These are phyloP conservation scores for Eucalyptus grandis DNA, from an alignment of 345 rosid genomes.

Conservation along the genomic window DNA sequence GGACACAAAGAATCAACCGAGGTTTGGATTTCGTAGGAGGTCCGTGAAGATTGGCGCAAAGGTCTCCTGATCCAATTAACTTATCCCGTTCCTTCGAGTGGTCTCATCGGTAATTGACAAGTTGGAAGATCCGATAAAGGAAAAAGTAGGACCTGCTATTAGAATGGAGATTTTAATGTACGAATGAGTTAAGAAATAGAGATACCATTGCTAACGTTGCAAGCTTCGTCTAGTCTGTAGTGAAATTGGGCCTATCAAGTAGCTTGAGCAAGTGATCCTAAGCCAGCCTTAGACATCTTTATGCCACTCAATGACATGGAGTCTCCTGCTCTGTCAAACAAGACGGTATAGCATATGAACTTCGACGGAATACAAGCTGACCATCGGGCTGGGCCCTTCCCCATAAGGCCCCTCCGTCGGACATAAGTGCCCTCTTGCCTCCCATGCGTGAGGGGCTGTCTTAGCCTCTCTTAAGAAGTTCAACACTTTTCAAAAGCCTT, in stretches of 20 bases:
- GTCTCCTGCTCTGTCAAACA: too few species aligned
- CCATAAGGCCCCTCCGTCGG: too few species aligned
- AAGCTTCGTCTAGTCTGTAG: not conserved
- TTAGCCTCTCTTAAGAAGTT: too few species aligned
- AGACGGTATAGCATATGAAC: too few species aligned
- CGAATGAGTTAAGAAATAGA: not conserved
- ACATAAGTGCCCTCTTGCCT: too few species aligned
- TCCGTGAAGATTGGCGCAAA: not conserved
- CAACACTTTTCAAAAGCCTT: too few species aligned
- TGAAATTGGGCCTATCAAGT: not conserved
- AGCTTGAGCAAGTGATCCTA: too few species aligned
- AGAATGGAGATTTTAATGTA: not conserved
- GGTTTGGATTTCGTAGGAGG: not conserved
- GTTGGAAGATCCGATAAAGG: not conserved
- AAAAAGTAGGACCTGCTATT: not conserved
- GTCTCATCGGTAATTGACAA: not conserved
- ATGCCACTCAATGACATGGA: too few species aligned
- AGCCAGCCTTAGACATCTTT: too few species aligned
- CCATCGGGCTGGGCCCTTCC: too few species aligned
- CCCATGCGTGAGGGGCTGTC: too few species aligned
- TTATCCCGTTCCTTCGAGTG: not conserved
- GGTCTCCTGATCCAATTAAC: not conserved
- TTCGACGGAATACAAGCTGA: too few species aligned
- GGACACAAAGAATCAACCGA: not conserved
- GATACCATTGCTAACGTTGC: not conserved